A percentile compares a stretch with the other conserved stretches of the same genome.
Conservation (phyloP, 345 rosid species). For the Trapa bicornis region DNA sequence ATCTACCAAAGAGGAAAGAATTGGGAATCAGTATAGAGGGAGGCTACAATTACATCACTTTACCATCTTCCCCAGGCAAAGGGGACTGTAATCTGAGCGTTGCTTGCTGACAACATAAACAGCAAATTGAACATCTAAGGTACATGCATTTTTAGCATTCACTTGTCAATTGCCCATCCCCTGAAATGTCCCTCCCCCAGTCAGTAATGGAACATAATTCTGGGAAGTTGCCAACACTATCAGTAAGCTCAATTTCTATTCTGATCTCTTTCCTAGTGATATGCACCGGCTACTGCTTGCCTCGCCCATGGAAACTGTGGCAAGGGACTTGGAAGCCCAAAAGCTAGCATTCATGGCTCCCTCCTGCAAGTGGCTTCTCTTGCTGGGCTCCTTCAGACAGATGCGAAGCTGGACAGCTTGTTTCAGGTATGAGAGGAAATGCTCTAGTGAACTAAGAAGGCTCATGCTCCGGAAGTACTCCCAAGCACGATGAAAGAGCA, state of each 20-base stretch:
- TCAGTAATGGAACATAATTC: background rate
- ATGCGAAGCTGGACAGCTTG: slow-evolving; percentile 35
- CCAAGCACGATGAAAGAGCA: slow-evolving; percentile 34
- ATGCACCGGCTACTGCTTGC: slow-evolving; percentile 38
- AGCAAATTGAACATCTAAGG: background rate
- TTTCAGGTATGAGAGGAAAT: slow-evolving; percentile 44
- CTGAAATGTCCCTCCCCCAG: background rate
- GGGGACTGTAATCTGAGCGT: background rate
- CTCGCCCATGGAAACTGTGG: slow-evolving; percentile 80
- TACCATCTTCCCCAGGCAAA: background rate
- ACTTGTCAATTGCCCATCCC: background rate
- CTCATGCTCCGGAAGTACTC: slow-evolving; percentile 34
- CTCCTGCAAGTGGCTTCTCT: slow-evolving; percentile 77
- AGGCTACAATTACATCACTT: background rate
- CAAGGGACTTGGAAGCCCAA: slow-evolving; percentile 94
- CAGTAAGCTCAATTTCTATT: background rate
- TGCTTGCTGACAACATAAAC: background rate
- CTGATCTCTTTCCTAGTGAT: slow-evolving; percentile 16
- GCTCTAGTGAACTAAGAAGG: slow-evolving; percentile 49
- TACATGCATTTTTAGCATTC: slow-evolving; percentile 1
- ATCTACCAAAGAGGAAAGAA: background rate
- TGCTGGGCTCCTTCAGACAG: slow-evolving; percentile 63
- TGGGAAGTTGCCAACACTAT: background rate
- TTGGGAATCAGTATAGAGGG: background rate
- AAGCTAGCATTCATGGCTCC: slow-evolving; percentile 84